These are phyloP conservation scores for Endocalyx cinctus DNA, from an alignment of 2,329 filamentous ascomycete species.

Conservation along the genomic window DNA sequence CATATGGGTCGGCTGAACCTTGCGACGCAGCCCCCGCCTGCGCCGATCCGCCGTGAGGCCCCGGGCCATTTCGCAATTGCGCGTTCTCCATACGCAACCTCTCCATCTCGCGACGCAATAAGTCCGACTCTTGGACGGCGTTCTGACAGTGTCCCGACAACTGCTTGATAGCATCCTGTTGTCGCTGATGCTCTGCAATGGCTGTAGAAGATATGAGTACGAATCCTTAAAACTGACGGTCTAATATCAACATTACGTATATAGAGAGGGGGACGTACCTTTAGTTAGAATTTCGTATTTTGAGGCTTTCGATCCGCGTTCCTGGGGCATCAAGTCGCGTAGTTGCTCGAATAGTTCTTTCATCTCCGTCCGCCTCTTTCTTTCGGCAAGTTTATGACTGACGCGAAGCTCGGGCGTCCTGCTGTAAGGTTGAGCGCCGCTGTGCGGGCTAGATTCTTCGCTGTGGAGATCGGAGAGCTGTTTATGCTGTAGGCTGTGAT, in stretches of 20 bases:
- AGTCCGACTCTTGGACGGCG: conserved; percentile 39
- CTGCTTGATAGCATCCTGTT: conserved; percentile 43
- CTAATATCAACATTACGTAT: background rate
- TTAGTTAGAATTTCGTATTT: conserved; percentile 89
- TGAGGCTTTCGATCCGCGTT: conserved; percentile 77
- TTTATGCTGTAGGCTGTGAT: conserved; percentile 72
- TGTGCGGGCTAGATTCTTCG: conserved; percentile 49
- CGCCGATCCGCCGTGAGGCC: conserved; percentile 15
- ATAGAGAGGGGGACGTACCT: conserved; percentile 52
- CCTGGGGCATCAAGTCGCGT: conserved; percentile 72
- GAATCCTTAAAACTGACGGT: too few species aligned
- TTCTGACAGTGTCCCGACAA: conserved; percentile 42
- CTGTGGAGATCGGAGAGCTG: conserved; percentile 63
- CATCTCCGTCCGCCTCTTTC: conserved; percentile 82
- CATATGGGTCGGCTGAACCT: conserved; percentile 26
- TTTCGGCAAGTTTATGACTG: conserved; percentile 80
- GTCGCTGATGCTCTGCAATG: conserved; percentile 57
- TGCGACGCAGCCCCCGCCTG: conserved; percentile 21
- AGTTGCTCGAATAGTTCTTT: conserved; percentile 81
- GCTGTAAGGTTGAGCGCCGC: conserved; percentile 70
- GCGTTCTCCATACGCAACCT: conserved; percentile 42
- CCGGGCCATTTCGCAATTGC: conserved; percentile 36
- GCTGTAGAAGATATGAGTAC: conserved; percentile 35
- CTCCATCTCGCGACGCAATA: conserved; percentile 46
- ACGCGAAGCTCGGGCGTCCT: conserved; percentile 76